Conservation (phyloP, 441 rosid genomes). For the Brassica balearica region DNA sequence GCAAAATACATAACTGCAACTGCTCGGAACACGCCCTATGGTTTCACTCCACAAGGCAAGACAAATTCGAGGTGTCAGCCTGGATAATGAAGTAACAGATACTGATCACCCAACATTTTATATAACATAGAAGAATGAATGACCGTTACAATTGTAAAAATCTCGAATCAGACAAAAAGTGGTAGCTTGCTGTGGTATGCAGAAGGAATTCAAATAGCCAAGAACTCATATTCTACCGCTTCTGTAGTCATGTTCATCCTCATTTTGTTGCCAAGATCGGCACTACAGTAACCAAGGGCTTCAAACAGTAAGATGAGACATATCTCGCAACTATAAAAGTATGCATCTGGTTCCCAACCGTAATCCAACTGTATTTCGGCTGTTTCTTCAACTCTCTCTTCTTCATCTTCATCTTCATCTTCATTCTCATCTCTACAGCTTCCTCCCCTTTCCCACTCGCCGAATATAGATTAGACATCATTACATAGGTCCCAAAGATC, state of each 20-base stretch:
- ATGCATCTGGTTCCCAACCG: background rate
- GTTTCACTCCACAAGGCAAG: too few species aligned
- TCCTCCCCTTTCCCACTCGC: background rate
- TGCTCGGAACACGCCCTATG: too few species aligned
- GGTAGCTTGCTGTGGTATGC: background rate
- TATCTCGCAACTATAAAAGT: background rate
- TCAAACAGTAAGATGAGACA: background rate
- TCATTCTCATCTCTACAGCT: background rate
- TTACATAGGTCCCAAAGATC: background rate
- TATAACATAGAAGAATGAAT: conserved; percentile 4
- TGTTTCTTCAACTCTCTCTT: background rate
- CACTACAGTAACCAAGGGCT: background rate
- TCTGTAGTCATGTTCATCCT: background rate
- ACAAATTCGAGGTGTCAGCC: too few species aligned
- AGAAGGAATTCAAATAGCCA: background rate
- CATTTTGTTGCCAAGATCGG: background rate
- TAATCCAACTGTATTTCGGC: background rate
- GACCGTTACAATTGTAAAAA: background rate
- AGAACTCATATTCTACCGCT: background rate
- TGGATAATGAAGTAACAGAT: too few species aligned
- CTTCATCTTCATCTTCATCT: background rate
- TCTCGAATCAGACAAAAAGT: background rate
- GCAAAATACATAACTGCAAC: too few species aligned
- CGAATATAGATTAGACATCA: background rate
- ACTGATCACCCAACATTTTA: background rate